Conservation (phyloP, 148 eudicot genomes). For the Fallopia convolvulus region DNA sequence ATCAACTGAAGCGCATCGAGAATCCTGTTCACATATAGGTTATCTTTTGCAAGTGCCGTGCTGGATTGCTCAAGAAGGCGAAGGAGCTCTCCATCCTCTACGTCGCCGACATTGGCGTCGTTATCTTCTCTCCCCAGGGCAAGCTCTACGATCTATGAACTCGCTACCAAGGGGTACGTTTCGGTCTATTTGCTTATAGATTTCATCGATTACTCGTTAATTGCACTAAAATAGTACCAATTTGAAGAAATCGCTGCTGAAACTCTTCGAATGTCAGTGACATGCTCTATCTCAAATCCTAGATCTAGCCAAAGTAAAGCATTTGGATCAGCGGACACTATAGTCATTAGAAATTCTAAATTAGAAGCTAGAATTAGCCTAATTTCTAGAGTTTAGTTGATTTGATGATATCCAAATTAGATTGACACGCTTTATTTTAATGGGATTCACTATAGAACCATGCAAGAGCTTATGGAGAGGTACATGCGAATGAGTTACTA, state of each 20-base stretch:
- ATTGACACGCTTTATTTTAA: background rate
- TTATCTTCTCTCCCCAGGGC: constrained; percentile 80
- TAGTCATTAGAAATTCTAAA: background rate
- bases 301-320: too few species aligned
- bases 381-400: background rate
- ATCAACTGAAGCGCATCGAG: constrained; percentile 83
- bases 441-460: background rate
- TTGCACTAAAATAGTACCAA: background rate
- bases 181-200: background rate
- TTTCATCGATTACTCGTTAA: background rate
- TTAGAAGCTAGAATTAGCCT: background rate
- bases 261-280: too few species aligned
- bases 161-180: constrained; percentile 79
- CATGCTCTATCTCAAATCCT: too few species aligned
- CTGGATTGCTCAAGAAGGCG: constrained; percentile 94
- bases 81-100: constrained; percentile 87
- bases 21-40: constrained; percentile 93
- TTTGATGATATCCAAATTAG: background rate
- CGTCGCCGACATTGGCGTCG: constrained; percentile 76
- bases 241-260: background rate
- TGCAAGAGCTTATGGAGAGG: too few species aligned
- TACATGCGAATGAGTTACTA: too few species aligned
- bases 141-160: constrained; percentile 95
- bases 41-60: constrained; percentile 88
- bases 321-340: too few species aligned